Base-by-base conservation (phyloP, 2,329 filamentous ascomycete species). In the Catunica adiposa region DNA sequence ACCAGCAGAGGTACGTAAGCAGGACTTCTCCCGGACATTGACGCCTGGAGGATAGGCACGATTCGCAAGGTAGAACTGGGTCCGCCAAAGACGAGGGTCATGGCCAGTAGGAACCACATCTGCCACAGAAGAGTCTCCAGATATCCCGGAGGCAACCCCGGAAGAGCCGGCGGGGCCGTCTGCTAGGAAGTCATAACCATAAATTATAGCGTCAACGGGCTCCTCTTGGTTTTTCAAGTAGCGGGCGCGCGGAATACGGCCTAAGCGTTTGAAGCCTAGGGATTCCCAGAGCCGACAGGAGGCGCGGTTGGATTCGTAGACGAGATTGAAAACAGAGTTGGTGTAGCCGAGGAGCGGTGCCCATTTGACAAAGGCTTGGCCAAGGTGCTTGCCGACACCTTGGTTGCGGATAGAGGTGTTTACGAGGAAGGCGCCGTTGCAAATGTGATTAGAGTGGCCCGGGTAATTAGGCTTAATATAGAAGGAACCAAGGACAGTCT, bases 31-130 rank as follows among this genome's bases (percentile, higher is more conserved):
- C 57, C 89, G 89, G 58, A 90, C 81, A 73, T 96, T 89, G 65
- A 90, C 89, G 60, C 89, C 90, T 63, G 84, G 83, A 58, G 92
- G 92, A 68, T 98, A 97, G 68, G 89, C 88, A 65, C 84, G 84
- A 68, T 89, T 88, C 70, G 94, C 94, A 65, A 97, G 81, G 70
- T 97, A 97, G 74, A 86, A 97, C 65, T 89, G 85, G 67, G 97
- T 97, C 75, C 96, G 96, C 74, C 96, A 90, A 74, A 97, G 97
- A 62, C 92, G 86, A 72, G 96, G 89, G 73, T 96, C 89, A 22
- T 58, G 47, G 4, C 56, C 52, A 2, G 37, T 31, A 2, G 56
- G 56, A 25, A 58, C 58, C 9, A 56, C 57, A 17, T 58, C 59
- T 51, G 68, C 84, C 1, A 51, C 38, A 22, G 53, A 51, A 38